Evolutionary conservation across 768 basidiomycete genomes (phyloP).

Genomic region (Steccherinum ochraceum): DNA sequence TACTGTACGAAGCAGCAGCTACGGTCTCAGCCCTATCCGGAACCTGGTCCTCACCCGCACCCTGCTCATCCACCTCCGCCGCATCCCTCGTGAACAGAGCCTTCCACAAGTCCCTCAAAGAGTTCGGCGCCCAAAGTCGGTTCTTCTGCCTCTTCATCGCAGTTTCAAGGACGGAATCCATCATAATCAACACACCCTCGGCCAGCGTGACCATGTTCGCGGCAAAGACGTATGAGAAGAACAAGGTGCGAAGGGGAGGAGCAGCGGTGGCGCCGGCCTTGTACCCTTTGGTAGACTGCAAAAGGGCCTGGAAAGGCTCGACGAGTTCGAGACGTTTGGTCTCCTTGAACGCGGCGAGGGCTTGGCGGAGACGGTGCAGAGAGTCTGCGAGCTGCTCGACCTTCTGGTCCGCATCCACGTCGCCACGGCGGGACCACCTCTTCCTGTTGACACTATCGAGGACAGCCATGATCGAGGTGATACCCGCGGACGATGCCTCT

Average conservation of each 20-base stretch:
- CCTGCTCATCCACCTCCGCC: constrained; percentile 10
- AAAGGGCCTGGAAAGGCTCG: constrained; percentile 35
- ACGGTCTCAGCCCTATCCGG: constrained; percentile 19
- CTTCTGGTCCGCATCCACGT: constrained; percentile 13
- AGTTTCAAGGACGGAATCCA: constrained; percentile 31
- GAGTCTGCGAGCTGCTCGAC: constrained; percentile 21
- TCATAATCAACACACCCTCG: constrained; percentile 29
- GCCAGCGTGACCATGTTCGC: constrained; percentile 35
- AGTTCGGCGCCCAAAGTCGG: constrained; percentile 46
- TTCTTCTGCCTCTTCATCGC: constrained; percentile 30
- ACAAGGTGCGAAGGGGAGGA: constrained; percentile 34
- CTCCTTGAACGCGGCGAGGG: constrained; percentile 26
- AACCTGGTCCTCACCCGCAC: constrained; percentile 17
- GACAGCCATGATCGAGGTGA: constrained; percentile 19
- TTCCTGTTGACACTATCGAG: constrained; percentile 29
- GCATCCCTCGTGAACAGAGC: constrained; percentile 18
- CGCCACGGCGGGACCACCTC: constrained; percentile 23
- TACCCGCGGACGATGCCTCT: constrained; percentile 20
- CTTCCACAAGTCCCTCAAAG: constrained; percentile 29
- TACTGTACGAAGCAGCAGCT: background rate
- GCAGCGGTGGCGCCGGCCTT: constrained; percentile 5
- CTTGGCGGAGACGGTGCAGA: constrained; percentile 18
- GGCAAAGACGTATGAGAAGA: constrained; percentile 44
- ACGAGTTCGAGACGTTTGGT: constrained; percentile 30
- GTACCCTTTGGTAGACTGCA: constrained; percentile 23